phyloP scores from a whole-genome alignment of 192 early-diverging fungal species.

The Linnemannia schmuckeri region DNA sequence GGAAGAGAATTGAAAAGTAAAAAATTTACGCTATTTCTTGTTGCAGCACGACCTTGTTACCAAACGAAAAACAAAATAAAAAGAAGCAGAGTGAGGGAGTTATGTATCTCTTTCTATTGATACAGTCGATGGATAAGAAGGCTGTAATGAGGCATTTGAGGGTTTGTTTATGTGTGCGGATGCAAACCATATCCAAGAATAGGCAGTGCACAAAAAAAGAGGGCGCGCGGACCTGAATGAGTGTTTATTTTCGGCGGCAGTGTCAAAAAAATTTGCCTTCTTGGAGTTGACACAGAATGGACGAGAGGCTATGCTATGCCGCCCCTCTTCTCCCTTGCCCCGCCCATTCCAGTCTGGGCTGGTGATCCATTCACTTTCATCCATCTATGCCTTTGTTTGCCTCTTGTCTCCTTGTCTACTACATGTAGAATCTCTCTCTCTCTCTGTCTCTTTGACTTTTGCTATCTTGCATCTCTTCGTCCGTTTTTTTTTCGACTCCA shows the following conservation, averaged over 20 bases:
- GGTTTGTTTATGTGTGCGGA: neutral
- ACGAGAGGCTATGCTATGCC: neutral
- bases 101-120: too few relatives aligned
- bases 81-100: too few relatives aligned
- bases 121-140: neutral
- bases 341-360: neutral
- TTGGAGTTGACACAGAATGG: neutral
- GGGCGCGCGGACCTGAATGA: neutral
- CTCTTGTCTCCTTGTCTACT: neutral
- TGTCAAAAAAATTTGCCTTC: neutral
- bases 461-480: neutral
- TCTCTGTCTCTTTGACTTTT: neutral
- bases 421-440: neutral
- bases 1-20: neutral
- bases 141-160: neutral
- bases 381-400: too few relatives aligned
- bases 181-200: neutral
- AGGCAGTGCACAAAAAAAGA: neutral
- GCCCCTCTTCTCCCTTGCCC: neutral
- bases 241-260: neutral
- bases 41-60: too few relatives aligned
- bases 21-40: neutral
- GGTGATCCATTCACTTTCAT: neutral
- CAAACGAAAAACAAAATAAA: too few relatives aligned
- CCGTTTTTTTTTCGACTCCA: neutral